Conservation (phyloP, 140 eudicot species). For the Senecio squalidus region DNA sequence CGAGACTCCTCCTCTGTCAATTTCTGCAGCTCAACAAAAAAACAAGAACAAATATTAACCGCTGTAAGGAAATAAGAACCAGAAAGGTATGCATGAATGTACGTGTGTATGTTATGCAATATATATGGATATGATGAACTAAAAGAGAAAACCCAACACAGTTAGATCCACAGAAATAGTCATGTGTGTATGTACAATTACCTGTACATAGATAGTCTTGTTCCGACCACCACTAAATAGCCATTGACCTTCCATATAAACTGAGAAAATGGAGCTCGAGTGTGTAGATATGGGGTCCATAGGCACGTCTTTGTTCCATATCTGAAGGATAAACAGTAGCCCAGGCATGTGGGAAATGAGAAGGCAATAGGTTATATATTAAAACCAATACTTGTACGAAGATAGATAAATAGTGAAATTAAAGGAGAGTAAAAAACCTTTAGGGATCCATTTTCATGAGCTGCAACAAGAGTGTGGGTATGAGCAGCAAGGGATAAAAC, state of each 20-base stretch:
- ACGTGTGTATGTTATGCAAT: too few species aligned
- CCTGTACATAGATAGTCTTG: conserved; percentile 22
- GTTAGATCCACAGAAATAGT: neutral
- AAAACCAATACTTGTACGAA: too few species aligned
- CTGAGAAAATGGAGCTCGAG: conserved; percentile 55
- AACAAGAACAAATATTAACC: too few species aligned
- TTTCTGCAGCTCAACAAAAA: conserved; percentile 40
- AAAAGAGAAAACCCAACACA: neutral
- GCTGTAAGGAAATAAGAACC: neutral
- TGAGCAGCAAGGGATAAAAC: conserved; percentile 61
- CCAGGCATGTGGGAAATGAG: too few species aligned
- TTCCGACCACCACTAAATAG: conserved; percentile 86
- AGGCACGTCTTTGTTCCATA: conserved; percentile 58
- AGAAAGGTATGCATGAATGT: neutral
- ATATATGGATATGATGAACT: too few species aligned
- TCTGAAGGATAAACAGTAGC: conserved; percentile 31
- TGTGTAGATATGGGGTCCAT: conserved; percentile 44
- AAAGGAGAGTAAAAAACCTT: conserved; percentile 36
- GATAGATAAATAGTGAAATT: neutral
- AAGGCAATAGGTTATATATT: too few species aligned
- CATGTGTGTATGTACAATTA: neutral
- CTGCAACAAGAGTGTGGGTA: conserved; percentile 42
- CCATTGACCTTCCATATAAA: conserved; percentile 60
- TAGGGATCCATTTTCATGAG: conserved; percentile 66
- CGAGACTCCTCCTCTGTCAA: conserved; percentile 37